Evolutionary conservation across 2,329 filamentous ascomycete species (phyloP).

Genomic region (Apiospora koreana): DNA sequence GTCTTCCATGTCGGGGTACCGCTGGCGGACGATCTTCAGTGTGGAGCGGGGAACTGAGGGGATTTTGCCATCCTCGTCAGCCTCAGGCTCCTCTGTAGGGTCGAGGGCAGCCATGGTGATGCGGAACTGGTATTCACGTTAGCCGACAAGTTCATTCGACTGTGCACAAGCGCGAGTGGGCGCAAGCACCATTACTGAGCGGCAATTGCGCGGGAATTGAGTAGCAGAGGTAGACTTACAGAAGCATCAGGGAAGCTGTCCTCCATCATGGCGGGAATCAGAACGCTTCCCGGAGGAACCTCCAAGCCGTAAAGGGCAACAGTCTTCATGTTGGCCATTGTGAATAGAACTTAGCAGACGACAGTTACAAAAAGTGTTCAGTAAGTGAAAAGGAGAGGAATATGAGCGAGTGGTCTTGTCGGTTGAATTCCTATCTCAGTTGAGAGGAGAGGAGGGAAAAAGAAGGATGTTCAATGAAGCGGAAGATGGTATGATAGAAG

Average conservation of each 20-base stretch:
- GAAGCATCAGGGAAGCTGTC: conserved; percentile 67
- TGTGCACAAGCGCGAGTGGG: neutral
- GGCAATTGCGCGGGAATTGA: neutral
- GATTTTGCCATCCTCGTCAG: conserved; percentile 62
- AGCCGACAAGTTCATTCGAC: neutral
- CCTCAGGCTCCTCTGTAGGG: conserved; percentile 74
- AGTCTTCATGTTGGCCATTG: conserved; percentile 32
- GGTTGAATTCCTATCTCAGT: neutral
- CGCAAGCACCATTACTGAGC: neutral
- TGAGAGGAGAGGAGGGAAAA: conserved; percentile 12
- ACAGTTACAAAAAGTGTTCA: neutral
- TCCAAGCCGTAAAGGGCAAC: conserved; percentile 91
- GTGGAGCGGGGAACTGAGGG: conserved; percentile 74
- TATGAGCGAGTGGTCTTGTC: neutral
- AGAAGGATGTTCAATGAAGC: conserved; percentile 15
- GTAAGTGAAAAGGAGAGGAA: neutral
- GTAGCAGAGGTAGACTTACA: conserved; percentile 55
- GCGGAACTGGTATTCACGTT: conserved; percentile 66
- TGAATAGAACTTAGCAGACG: neutral
- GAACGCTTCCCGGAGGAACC: conserved; percentile 81
- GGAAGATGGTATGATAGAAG: neutral
- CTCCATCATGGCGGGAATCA: conserved; percentile 77
- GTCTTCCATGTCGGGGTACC: conserved; percentile 53
- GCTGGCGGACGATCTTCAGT: conserved; percentile 83
- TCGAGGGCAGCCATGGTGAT: conserved; percentile 99